A percentile compares a stretch with the other conserved stretches of the same genome.
phyloP scores from a whole-genome alignment of 208 protist genomes.

The Histomonas meleagridis region DNA sequence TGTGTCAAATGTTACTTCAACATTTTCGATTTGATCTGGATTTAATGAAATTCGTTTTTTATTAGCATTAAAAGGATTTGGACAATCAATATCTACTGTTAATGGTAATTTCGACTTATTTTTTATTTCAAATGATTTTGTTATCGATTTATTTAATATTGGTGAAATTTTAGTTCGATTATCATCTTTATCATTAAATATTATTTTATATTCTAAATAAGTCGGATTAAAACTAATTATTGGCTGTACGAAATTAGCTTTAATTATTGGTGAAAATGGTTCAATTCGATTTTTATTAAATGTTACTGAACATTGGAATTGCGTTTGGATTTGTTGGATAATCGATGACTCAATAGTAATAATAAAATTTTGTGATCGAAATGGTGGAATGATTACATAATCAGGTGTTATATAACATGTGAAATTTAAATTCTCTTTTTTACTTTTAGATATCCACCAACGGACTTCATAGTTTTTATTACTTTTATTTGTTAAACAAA shows the following conservation, averaged over 20 bases:
- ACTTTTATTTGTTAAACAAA: not conserved
- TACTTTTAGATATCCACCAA: too few species aligned
- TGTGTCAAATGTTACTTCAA: not conserved
- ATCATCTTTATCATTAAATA: not conserved
- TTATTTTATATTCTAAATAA: not conserved
- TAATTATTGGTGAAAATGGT: not conserved
- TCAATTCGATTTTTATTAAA: not conserved
- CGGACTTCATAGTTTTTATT: not conserved
- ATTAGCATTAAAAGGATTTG: not conserved
- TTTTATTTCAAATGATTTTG: not conserved
- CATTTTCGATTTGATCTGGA: not conserved
- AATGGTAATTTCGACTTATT: conserved; percentile 4
- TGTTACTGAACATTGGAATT: not conserved
- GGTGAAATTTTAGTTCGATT: not conserved
- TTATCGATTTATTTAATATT: not conserved
- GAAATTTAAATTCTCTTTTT: too few species aligned
- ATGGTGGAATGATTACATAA: not conserved
- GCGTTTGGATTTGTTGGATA: not conserved
- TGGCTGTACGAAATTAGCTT: not conserved
- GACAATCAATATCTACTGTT: not conserved
- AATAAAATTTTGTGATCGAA: not conserved
- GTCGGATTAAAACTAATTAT: not conserved
- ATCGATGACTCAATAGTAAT: not conserved
- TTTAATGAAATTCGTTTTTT: too few species aligned
- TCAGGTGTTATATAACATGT: not conserved